Evolutionary conservation across 495 filamentous ascomycete species (phyloP).

Genomic region (Neurospora sp.): DNA sequence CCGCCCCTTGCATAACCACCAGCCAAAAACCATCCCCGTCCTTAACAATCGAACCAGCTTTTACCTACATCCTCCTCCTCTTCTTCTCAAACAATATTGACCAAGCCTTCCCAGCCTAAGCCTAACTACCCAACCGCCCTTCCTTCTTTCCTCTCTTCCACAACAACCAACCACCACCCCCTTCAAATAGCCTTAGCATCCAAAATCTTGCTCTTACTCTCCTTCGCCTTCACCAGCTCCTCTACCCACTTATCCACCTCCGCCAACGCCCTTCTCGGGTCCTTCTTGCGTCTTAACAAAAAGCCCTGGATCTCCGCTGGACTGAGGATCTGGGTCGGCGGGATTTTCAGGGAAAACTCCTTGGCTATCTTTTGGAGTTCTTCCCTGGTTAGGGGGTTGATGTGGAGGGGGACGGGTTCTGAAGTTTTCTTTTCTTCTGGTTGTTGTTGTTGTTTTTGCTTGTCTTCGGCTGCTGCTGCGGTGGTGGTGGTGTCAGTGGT

Average conservation of each 20-base stretch:
- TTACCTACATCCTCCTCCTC: no score
- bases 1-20: not conserved
- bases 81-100: no score
- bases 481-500: not conserved
- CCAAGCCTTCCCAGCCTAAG: no score
- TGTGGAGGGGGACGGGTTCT: not conserved
- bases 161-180: not conserved
- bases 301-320: slow-evolving; percentile 67
- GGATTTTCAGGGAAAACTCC: slow-evolving; percentile 38
- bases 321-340: slow-evolving; percentile 38
- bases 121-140: not conserved
- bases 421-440: not conserved
- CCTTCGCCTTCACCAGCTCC: slow-evolving; percentile 34
- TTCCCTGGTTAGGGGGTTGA: not conserved
- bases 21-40: not conserved
- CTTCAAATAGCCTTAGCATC: not conserved
- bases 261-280: slow-evolving; percentile 45
- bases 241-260: slow-evolving; percentile 48
- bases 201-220: slow-evolving; percentile 27
- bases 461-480: not conserved
- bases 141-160: not conserved
- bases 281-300: slow-evolving; percentile 53
- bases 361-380: slow-evolving; percentile 32
- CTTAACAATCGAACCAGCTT: no score
- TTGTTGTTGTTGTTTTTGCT: not conserved